These are phyloP conservation scores for Erodium texanum DNA, from an alignment of 441 rosid genomes.

Conservation along the genomic window DNA sequence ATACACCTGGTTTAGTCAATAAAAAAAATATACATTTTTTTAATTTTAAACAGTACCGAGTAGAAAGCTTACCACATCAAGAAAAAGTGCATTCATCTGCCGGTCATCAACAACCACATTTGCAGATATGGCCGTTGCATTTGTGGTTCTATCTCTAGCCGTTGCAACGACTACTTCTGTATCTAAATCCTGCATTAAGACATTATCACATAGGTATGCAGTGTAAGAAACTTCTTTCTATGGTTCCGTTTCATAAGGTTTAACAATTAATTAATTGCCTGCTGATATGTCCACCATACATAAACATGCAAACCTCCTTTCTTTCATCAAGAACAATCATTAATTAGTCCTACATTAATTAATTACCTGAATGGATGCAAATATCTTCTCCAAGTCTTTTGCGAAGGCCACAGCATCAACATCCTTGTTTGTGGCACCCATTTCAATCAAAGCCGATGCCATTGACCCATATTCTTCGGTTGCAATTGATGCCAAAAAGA, in stretches of 20 bases:
- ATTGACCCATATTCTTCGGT: constrained; percentile 77
- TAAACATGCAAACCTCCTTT: background rate
- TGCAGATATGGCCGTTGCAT: constrained; percentile 79
- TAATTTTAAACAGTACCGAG: background rate
- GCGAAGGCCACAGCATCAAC: constrained; percentile 77
- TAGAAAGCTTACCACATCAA: constrained; percentile 63
- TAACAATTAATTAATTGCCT: background rate
- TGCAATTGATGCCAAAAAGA: constrained; percentile 73
- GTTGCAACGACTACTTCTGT: constrained; percentile 82
- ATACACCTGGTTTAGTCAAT: no score
- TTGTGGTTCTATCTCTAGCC: constrained; percentile 53
- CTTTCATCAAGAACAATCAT: background rate
- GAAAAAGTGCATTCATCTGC: constrained; percentile 97
- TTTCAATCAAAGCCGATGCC: constrained; percentile 92
- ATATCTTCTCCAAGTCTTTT: constrained; percentile 82
- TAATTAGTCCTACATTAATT: no score
- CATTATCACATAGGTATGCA: background rate
- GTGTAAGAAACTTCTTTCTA: background rate
- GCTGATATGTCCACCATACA: background rate
- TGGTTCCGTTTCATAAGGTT: background rate
- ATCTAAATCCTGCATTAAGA: constrained; percentile 63
- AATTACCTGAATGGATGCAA: constrained; percentile 81
- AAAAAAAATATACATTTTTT: no score
- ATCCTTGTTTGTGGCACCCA: constrained; percentile 92
- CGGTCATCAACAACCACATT: constrained; percentile 78